Evolutionary conservation across 148 eudicot species (phyloP), one percentile per base, ranked within the genome.

Genomic region (Polygonum maritimum): DNA sequence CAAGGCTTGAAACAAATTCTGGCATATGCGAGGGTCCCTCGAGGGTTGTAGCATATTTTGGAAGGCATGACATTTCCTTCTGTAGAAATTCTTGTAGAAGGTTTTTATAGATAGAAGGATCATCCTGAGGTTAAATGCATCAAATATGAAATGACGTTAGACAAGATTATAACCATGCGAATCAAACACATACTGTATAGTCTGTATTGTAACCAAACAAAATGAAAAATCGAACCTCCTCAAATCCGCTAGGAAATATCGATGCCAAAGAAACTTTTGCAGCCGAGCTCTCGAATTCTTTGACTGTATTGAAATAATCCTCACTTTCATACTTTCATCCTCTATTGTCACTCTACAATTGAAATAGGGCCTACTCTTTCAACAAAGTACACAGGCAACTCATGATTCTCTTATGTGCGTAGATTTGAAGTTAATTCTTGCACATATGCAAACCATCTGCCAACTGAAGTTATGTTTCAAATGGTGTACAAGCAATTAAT

Each of bases 211-310:
- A n/a, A n/a, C n/a, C n/a, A n/a, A 22, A 74, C 22, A 39, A 36
- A 63, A 41, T 9, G 26, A 40, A 39, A 69, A 57, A 71, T 79
- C 90, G 81, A 48, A 82, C 98, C 93, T 90, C 89, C 72, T 84
- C 83, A 74, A 79, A 75, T 21, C 76, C 89, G 74, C 78, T 74
- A 41, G 81, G 77, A 3, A 84, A 83, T 69, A 90, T 65, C 0
- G 88, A 81, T 52, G 76, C 81, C 77, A 87, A 78, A 38, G 96
- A 96, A 74, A 79, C 78, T 89, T 88, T 88, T 36, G 98, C 95
- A 62, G 93, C 97, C 67, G 90, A 89, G 79, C 89, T 88, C 78
- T 94, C 97, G 65, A 96, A 92, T 69, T 90, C 93, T 83, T 89
- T 92, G 47, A 90, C 0, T 19, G 97, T 92, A 22, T 81, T 19